phyloP scores from a whole-genome alignment of 2,329 filamentous ascomycete species.

The Pseudodiploospora longispora region DNA sequence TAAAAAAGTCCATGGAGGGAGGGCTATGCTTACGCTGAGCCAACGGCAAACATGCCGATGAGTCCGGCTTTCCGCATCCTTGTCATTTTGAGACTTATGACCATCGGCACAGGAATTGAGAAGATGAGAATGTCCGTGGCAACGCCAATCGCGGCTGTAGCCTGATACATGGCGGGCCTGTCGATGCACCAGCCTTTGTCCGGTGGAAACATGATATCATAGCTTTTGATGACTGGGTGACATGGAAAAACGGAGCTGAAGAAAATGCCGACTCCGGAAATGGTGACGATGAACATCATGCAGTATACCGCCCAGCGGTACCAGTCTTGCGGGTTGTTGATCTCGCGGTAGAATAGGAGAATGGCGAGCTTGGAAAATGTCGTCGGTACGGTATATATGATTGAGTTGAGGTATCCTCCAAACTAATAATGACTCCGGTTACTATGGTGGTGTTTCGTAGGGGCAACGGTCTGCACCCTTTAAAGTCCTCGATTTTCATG shows the following conservation, averaged over 20 bases:
- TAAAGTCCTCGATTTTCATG: rapidly evolving
- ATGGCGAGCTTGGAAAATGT: conserved; percentile 11
- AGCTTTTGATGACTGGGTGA: conserved; percentile 15
- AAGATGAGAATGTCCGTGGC: conserved; percentile 38
- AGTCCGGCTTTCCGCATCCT: conserved; percentile 37
- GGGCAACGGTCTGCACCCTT: too few species aligned
- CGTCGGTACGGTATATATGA: conserved; percentile 11
- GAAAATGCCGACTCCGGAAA: conserved; percentile 15
- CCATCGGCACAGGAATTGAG: conserved; percentile 34
- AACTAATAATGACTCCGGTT: not conserved
- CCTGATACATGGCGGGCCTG: conserved; percentile 36
- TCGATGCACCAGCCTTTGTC: conserved; percentile 30
- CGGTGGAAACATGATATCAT: conserved; percentile 8
- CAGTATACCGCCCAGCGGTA: conserved; percentile 8
- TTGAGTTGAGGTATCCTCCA: conserved; percentile 9
- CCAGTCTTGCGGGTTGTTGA: conserved; percentile 5
- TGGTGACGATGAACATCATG: conserved; percentile 9
- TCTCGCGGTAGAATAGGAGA: conserved; percentile 9
- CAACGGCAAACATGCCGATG: conserved; percentile 34
- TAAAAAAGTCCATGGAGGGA: too few species aligned
- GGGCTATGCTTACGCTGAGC: conserved; percentile 16
- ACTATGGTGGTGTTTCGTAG: too few species aligned
- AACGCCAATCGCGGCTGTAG: conserved; percentile 39
- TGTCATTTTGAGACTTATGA: conserved; percentile 35
- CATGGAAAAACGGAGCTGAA: conserved; percentile 25